Base-by-base conservation (phyloP, 176 grass and related monocot species). In the Eremochloa ophiuroides region DNA sequence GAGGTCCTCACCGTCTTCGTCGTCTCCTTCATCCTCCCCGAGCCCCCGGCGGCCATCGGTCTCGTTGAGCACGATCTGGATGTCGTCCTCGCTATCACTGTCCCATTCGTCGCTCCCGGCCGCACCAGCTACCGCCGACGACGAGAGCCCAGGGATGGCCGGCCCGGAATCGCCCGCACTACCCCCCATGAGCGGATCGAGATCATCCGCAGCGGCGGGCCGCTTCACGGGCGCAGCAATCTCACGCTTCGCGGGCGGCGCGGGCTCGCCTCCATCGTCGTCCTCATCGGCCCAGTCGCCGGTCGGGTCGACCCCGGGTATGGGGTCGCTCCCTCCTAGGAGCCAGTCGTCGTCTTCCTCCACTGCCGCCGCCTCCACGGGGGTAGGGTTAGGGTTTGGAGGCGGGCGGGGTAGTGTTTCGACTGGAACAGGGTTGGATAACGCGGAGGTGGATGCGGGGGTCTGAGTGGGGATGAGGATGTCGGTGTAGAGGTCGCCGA, bases 41-140 rank as follows among this genome's bases (percentile, higher is more conserved):
- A 88, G 82, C 42, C 80, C 88, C 34, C 40, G 86, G 26, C 85
- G 84, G 9, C 87, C 88, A 48, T 90, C 87, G 17, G 85, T 83
- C 71, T 99, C 97, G 70, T 99, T 99, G 87, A 99, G 91, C 62
- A 99, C 93, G 73, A 99, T 99, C 87, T 93, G 85, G 50, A 99
- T 84, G 85, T 99, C 97, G 71, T 99, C 97, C 43, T 99, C 97
- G 68, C 97, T 99, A 30, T 99, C 97, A 55, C 93, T 99, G 51
- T 98, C 93, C 91, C 85, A 99, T 7, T 96, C 91, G 7, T 98
- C 97, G 80, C 82, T 96, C 43, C 81, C 93, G 8, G 63, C 58
- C 17, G 87, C 74, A 7, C 79, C 78, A 33, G 70, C 80, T 4
- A 60, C 87, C 47, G 46, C 83, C 15, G 83, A 75, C 0, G 71